Evolutionary conservation across 2,329 filamentous ascomycete genomes (phyloP), one percentile per base, ranked within the genome.

Genomic region (Albifimbria verrucaria): DNA sequence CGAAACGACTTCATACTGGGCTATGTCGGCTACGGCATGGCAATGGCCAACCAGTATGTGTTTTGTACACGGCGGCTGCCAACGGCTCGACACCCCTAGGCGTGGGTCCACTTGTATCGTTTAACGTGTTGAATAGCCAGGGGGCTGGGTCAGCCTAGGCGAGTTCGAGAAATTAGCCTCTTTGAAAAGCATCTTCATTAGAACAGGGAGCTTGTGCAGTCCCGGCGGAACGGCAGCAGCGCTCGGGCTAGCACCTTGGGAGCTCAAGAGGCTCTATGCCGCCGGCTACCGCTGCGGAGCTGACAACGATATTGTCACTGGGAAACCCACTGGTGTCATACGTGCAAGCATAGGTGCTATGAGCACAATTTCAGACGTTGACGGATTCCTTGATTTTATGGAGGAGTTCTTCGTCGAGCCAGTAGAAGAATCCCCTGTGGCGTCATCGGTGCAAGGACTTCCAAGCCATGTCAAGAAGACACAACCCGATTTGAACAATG

Each of bases 151-250:
- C 49, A 90, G 89, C 58, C 87, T 92, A 56, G 78, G 83, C 15
- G 92, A 97, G 65, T 85, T 97, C 18, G 92, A 97, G 66, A 96
- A 93, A 68, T 76, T 97, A 21, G 89, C 92, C 7, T 79, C 82
- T 2, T 76, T 96, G 20, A 90, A 88, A 58, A 82, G 84, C 48
- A 88, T 97, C 42, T 90, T 97, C 63, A 74, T 97, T 18, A 84
- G 94, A 36, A 96, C 91, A 1, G 94, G 94, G 5, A 89, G 91
- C 0, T 77, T 97, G 1, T 99, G 94, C 72, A 97, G 96, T 62
- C 93, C 94, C 1, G 94, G 92, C 10, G 92, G 92, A 1, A 82
- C 96, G 53, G 88, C 92, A 15, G 77, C 79, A 1, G 83, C 85
- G 20, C 78, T 97, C n/a, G 76, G 77, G 2, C 77, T 97, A 50